Conservation (phyloP, 805 yeast species). For the Candida tibetensis region DNA sequence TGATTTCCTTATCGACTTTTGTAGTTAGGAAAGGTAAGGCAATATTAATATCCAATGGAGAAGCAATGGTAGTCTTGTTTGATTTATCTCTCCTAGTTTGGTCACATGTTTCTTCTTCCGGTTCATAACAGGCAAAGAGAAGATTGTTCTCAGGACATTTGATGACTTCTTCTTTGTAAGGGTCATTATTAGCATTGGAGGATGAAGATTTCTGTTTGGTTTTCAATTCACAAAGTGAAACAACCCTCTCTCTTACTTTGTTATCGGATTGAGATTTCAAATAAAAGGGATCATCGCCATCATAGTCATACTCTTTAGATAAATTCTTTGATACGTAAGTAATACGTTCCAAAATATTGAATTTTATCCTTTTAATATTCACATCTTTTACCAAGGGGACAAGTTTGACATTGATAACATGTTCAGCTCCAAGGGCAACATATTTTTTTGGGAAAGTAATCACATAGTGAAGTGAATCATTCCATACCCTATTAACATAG, state of each 20-base stretch:
- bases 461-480: conserved; percentile 66
- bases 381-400: conserved; percentile 65
- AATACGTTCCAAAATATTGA: conserved; percentile 65
- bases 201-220: conserved; percentile 41
- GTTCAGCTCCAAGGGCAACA: conserved; percentile 59
- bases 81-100: not conserved
- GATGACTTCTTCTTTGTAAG: conserved; percentile 59
- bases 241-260: conserved; percentile 45
- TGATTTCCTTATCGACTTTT: conserved; percentile 27
- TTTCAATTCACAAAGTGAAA: conserved; percentile 62
- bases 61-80: conserved; percentile 30
- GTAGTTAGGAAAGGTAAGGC: conserved; percentile 45
- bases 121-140: conserved; percentile 52
- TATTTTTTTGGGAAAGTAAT: conserved; percentile 69
- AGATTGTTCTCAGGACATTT: conserved; percentile 60
- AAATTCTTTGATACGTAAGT: conserved; percentile 59
- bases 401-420: conserved; percentile 60
- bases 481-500: conserved; percentile 74
- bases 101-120: conserved; percentile 13
- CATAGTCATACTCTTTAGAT: conserved; percentile 53
- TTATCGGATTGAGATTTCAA: conserved; percentile 7
- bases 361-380: conserved; percentile 57
- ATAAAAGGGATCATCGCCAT: conserved; percentile 25
- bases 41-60: conserved; percentile 43
- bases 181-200: conserved; percentile 36